These are phyloP conservation scores for Picea abies DNA, from an alignment of 83 land plant species.

Conservation along the genomic window DNA sequence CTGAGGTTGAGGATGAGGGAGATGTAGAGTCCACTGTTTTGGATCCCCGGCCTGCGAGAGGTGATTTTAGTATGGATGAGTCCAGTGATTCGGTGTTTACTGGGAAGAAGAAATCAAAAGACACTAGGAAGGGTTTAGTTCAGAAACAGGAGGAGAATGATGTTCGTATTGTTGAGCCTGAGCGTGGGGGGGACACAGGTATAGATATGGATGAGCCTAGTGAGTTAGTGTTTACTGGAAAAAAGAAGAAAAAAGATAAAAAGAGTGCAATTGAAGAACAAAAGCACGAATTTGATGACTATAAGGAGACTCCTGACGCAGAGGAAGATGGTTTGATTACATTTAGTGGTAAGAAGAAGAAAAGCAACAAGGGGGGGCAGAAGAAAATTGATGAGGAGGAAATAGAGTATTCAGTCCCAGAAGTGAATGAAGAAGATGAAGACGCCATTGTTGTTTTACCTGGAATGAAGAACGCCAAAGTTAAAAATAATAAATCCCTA, in stretches of 20 bases:
- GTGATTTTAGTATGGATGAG: slow-evolving; percentile 5
- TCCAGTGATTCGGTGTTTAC: slow-evolving; percentile 12
- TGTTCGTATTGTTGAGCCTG: not conserved
- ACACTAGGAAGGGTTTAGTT: not conserved
- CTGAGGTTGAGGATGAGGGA: slow-evolving; percentile 11
- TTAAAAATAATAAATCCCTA: slow-evolving; percentile 13
- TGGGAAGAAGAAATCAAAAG: slow-evolving; percentile 17
- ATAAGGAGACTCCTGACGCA: slow-evolving; percentile 20
- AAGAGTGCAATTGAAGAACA: slow-evolving; percentile 29
- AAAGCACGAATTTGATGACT: slow-evolving; percentile 6
- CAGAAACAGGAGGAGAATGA: not conserved
- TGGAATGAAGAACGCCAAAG: slow-evolving; percentile 54
- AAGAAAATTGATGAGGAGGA: slow-evolving; percentile 21
- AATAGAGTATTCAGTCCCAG: slow-evolving; percentile 1
- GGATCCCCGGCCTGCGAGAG: not conserved
- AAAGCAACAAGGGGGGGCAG: slow-evolving; percentile 20
- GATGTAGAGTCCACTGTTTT: slow-evolving; percentile 7
- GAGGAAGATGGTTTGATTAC: slow-evolving; percentile 16
- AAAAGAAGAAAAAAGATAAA: slow-evolving; percentile 49
- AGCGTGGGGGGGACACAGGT: not conserved
- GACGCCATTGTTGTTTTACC: slow-evolving; percentile 40
- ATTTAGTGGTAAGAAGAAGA: slow-evolving; percentile 56
- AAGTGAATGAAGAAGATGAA: slow-evolving; percentile 31
- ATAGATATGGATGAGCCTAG: slow-evolving; percentile 28
- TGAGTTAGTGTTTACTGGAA: slow-evolving; percentile 32